phyloP scores from a whole-genome alignment of 352 stramenopile species.

The Aphanomyces cochlioides region DNA sequence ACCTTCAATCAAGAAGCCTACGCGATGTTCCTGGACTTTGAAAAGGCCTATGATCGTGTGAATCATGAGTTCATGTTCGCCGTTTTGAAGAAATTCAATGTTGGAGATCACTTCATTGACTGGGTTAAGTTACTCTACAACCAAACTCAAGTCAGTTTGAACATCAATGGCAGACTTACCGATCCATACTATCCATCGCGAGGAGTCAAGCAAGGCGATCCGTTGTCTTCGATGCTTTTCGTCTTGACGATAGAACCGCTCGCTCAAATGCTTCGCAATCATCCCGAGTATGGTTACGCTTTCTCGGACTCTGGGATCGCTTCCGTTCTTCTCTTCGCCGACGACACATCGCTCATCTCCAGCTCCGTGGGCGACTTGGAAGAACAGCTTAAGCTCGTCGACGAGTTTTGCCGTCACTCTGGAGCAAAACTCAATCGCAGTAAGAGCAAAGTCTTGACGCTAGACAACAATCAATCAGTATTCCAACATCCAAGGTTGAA shows the following conservation, averaged over 20 bases:
- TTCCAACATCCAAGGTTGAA: too few relatives aligned
- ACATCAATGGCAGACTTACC: conserved; percentile 1
- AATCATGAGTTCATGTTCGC: background rate
- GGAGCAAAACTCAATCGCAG: too few relatives aligned
- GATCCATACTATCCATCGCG: background rate
- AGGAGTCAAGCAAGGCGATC: conserved; percentile 12
- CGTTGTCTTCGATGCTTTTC: conserved; percentile 12
- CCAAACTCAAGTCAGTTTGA: background rate
- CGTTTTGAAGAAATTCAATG: background rate
- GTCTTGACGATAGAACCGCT: conserved; percentile 11
- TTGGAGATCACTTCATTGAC: background rate
- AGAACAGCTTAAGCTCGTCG: too few relatives aligned
- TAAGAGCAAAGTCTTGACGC: too few relatives aligned
- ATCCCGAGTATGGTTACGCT: background rate
- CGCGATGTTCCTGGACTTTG: conserved; percentile 8
- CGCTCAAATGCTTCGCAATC: background rate
- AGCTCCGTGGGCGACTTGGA: too few relatives aligned
- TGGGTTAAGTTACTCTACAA: conserved; percentile 12
- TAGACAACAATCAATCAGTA: too few relatives aligned
- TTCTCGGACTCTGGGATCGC: too few relatives aligned
- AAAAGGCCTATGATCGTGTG: conserved; percentile 20
- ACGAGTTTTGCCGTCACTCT: too few relatives aligned
- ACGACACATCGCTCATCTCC: too few relatives aligned
- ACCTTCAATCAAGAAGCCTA: conserved; percentile 4
- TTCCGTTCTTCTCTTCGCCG: too few relatives aligned